A percentile compares a stretch with the other conserved stretches of the same genome.
These are phyloP conservation scores for Cladosporium colombiae DNA, from an alignment of 2,329 filamentous ascomycete species.

Conservation along the genomic window DNA sequence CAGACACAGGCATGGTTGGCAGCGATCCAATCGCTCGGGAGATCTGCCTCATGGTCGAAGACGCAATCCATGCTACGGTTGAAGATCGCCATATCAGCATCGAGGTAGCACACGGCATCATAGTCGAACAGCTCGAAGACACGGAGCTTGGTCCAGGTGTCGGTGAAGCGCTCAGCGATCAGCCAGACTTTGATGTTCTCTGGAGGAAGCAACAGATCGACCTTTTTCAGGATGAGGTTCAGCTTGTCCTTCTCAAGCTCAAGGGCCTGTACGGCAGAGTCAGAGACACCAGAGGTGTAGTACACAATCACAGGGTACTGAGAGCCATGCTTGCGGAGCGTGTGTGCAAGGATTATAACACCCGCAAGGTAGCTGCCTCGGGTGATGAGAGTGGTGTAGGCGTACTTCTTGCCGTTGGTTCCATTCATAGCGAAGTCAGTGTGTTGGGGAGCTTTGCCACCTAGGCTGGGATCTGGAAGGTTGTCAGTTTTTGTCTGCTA, in stretches of 20 bases:
- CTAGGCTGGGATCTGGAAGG: constrained; percentile 3
- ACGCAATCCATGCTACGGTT: constrained; percentile 46
- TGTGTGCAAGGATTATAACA: constrained; percentile 53
- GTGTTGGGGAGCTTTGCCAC: constrained; percentile 14
- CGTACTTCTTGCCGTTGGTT: constrained; percentile 29
- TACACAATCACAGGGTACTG: constrained; percentile 53
- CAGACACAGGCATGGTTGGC: constrained; percentile 56
- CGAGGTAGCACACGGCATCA: constrained; percentile 52
- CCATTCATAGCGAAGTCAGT: neutral
- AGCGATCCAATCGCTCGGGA: constrained; percentile 48
- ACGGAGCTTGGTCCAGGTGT: constrained; percentile 59
- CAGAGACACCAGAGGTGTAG: constrained; percentile 48
- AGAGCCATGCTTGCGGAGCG: constrained; percentile 48
- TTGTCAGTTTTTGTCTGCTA: neutral
- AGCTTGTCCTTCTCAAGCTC: constrained; percentile 43
- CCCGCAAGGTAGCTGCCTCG: constrained; percentile 55
- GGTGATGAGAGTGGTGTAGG: constrained; percentile 55
- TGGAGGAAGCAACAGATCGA: constrained; percentile 46
- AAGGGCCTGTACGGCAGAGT: constrained; percentile 45
- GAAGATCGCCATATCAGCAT: constrained; percentile 55
- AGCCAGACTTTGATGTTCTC: constrained; percentile 40
- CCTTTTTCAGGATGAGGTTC: constrained; percentile 44
- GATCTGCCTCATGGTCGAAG: constrained; percentile 40
- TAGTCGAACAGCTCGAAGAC: constrained; percentile 50
- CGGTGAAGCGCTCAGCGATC: constrained; percentile 54